These are phyloP conservation scores for Didymella arachidicola DNA, from an alignment of 2,329 filamentous ascomycete genomes.

Conservation along the genomic window DNA sequence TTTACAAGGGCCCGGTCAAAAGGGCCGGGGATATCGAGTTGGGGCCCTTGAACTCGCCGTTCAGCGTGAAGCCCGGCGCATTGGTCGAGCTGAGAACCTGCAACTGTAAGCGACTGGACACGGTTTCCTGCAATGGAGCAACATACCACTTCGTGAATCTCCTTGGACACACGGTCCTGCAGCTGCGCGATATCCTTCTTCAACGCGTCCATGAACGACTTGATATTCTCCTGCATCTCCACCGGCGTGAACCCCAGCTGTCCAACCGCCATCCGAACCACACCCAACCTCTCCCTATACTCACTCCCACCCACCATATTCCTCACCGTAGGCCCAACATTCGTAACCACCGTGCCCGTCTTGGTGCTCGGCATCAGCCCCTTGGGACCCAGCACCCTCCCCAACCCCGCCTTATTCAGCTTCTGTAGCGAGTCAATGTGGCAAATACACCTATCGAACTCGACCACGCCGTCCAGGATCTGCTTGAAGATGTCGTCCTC, in stretches of 20 bases:
- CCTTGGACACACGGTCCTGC: conserved; percentile 71
- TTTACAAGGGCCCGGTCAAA: conserved; percentile 44
- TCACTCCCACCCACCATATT: conserved; percentile 84
- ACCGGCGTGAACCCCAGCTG: conserved; percentile 89
- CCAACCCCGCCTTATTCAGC: conserved; percentile 81
- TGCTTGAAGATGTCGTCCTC: conserved; percentile 85
- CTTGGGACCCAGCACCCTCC: conserved; percentile 82
- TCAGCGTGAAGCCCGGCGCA: conserved; percentile 85
- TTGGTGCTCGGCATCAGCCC: conserved; percentile 93
- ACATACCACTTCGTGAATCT: conserved; percentile 74
- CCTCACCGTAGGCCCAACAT: conserved; percentile 76
- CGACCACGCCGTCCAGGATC: conserved; percentile 77
- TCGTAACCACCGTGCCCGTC: conserved; percentile 85
- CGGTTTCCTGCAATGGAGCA: neutral
- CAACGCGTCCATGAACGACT: conserved; percentile 74
- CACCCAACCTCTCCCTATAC: conserved; percentile 85
- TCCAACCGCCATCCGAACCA: conserved; percentile 88
- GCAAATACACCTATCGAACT: conserved; percentile 90
- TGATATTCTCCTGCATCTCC: conserved; percentile 84
- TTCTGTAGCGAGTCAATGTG: conserved; percentile 79
- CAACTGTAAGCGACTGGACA: conserved; percentile 49
- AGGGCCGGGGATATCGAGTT: conserved; percentile 52
- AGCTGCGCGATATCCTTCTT: conserved; percentile 77
- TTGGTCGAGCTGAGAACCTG: conserved; percentile 85
- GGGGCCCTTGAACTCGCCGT: conserved; percentile 73